phyloP scores from a whole-genome alignment of 441 rosid species.

The Brassica hybrid region DNA sequence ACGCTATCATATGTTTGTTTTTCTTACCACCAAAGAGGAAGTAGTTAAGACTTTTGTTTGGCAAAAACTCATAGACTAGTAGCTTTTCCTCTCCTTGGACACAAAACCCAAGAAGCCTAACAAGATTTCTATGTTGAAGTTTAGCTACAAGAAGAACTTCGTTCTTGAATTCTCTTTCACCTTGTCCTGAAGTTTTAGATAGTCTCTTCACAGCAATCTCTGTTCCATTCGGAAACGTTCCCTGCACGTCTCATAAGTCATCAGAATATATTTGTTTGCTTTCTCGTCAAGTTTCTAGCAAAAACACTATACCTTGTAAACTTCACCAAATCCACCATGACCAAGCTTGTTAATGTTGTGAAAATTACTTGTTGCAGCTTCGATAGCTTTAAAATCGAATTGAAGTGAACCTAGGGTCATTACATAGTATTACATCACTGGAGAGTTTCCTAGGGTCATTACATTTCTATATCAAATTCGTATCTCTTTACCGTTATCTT shows the following conservation, averaged over 20 bases:
- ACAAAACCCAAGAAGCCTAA: slow-evolving; percentile 52
- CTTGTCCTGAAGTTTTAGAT: slow-evolving; percentile 43
- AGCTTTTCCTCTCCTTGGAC: slow-evolving; percentile 44
- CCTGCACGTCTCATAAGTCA: slow-evolving; percentile 34
- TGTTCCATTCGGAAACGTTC: slow-evolving; percentile 38
- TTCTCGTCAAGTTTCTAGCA: slow-evolving; percentile 31
- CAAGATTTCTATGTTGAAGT: slow-evolving; percentile 55
- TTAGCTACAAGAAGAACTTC: slow-evolving; percentile 50
- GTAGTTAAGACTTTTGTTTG: slow-evolving; percentile 21
- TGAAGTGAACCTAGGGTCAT: slow-evolving; percentile 36
- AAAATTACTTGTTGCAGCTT: slow-evolving; percentile 46
- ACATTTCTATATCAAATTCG: neutral
- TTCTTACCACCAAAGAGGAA: slow-evolving; percentile 18
- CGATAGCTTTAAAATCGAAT: slow-evolving; percentile 39
- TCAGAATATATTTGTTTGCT: neutral
- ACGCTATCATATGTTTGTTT: neutral
- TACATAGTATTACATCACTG: neutral
- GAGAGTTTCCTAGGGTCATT: neutral
- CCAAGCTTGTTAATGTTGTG: slow-evolving; percentile 47
- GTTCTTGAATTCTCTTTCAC: slow-evolving; percentile 50
- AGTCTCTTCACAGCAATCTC: slow-evolving; percentile 49
- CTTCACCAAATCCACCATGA: slow-evolving; percentile 56
- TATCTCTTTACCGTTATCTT: neutral
- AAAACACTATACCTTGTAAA: slow-evolving; percentile 45
- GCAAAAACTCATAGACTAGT: slow-evolving; percentile 48